Evolutionary conservation across 345 rosid genomes (phyloP), one percentile per base, ranked within the genome.

Genomic region (Cardamine chenopodiifolia): DNA sequence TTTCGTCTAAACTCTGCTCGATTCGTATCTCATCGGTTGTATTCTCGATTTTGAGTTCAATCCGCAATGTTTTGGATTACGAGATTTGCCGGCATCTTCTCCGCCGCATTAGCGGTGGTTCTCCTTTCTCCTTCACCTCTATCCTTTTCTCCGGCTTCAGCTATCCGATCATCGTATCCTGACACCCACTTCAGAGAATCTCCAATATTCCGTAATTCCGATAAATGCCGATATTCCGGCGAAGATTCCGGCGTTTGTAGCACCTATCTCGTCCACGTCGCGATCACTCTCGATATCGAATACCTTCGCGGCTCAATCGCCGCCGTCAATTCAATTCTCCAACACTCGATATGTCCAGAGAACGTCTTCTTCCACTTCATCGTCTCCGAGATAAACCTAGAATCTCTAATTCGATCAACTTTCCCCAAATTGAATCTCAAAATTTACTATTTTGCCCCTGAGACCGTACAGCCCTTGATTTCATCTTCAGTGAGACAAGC

Each of bases 221-320:
- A 62, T 20, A 81, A 78, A 74, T 88, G 93, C 65, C 35, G 75
- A 62, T 72, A 65, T 9, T 70, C 53, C 68, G 31, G 74, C 68
- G 58, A 11, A 5, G 32, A 58, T 66, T 11, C 78, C 75, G 70
- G 79, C 70, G 82, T 86, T 23, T 82, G 86, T 18, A 73, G 84
- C 59, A 80, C 87, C 3, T 75, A 73, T 5, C 25, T 75, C 8
- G 85, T 90, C 63, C 92, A 85, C 47, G 60, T 90, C 2, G 89
- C 92, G 0, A 85, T 90, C 87, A 88, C 92, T 7, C 86, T 90
- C 4, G 97, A 88, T 75, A 57, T 85, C 0, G 58, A 75, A 6
- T 91, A 91, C 80, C 73, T 91, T 1, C 76, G 97, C 8, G 97
- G 97, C 50, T 80, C 90, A 3, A 59, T 89, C 17, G 97, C 94